Evolutionary conservation across 768 basidiomycete genomes (phyloP).

Genomic region (Amyloporia xantha): DNA sequence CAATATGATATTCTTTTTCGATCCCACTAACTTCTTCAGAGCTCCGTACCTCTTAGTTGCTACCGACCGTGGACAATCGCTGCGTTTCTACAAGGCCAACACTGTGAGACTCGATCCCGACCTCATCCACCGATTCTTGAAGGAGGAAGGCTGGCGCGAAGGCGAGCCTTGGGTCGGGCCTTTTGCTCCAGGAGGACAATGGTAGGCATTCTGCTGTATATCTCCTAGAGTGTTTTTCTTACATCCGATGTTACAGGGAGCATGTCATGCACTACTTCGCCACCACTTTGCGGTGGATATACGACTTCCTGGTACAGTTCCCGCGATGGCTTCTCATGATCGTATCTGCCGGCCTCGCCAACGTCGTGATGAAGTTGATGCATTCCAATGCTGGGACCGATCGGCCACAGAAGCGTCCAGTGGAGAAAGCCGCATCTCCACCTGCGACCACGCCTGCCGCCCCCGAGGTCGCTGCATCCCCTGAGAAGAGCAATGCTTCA

Average conservation of each 20-base stretch:
- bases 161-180: conserved; percentile 62
- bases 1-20: conserved; percentile 8
- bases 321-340: conserved; percentile 73
- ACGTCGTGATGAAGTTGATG: conserved; percentile 58
- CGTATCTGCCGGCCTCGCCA: conserved; percentile 57
- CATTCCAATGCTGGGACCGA: conserved; percentile 31
- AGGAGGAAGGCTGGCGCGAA: conserved; percentile 52
- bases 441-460: neutral
- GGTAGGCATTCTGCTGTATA: conserved; percentile 39
- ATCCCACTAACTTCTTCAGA: conserved; percentile 33
- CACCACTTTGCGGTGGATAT: conserved; percentile 38
- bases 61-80: conserved; percentile 62
- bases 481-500: conserved; percentile 7
- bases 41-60: conserved; percentile 74
- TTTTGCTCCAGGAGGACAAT: conserved; percentile 72
- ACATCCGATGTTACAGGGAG: conserved; percentile 44
- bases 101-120: conserved; percentile 56
- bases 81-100: conserved; percentile 75
- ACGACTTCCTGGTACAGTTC: conserved; percentile 44
- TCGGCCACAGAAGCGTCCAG: neutral
- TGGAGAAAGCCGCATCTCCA: neutral
- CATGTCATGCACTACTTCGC: conserved; percentile 58
- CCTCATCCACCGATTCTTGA: conserved; percentile 58
- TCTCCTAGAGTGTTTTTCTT: neutral
- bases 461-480: neutral